These are phyloP conservation scores for Pyricularia sp. DNA, from an alignment of 2,329 filamentous ascomycete genomes.

Conservation along the genomic window DNA sequence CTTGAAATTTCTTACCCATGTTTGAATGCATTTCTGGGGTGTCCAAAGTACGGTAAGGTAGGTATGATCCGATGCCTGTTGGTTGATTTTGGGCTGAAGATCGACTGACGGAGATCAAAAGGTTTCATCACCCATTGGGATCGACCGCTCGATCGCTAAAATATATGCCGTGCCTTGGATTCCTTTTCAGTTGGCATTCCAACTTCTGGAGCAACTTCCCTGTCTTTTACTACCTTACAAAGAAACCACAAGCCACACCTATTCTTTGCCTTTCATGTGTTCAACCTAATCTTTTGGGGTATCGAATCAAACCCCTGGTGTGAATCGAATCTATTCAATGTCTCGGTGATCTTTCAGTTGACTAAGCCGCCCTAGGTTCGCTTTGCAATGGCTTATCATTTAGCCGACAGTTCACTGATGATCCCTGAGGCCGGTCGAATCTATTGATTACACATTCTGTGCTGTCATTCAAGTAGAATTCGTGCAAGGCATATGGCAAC, in stretches of 20 bases:
- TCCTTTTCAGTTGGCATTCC: neutral
- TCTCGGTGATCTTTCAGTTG: neutral
- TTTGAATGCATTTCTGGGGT: neutral
- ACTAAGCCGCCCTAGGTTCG: neutral
- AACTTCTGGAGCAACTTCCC: neutral
- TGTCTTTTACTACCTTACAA: neutral
- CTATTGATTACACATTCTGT: neutral
- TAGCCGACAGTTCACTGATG: neutral
- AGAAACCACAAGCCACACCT: too few relatives aligned
- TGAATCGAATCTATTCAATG: neutral
- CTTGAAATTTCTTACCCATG: neutral
- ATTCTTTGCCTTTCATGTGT: neutral
- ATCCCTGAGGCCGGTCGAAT: neutral
- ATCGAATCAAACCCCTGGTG: neutral
- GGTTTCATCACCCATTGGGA: neutral
- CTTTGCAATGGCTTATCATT: neutral
- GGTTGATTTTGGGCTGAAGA: neutral
- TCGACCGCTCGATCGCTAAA: neutral
- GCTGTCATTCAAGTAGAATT: neutral
- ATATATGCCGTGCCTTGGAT: neutral
- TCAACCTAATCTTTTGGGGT: neutral
- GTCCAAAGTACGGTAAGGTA: too few relatives aligned
- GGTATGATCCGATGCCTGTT: neutral
- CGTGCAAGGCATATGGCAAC: neutral
- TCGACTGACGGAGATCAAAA: neutral